Percentiles rank a stretch among this genome's conserved stretches.
These are phyloP conservation scores for Amauroascus niger DNA, from an alignment of 2,329 filamentous ascomycete genomes.

Conservation along the genomic window DNA sequence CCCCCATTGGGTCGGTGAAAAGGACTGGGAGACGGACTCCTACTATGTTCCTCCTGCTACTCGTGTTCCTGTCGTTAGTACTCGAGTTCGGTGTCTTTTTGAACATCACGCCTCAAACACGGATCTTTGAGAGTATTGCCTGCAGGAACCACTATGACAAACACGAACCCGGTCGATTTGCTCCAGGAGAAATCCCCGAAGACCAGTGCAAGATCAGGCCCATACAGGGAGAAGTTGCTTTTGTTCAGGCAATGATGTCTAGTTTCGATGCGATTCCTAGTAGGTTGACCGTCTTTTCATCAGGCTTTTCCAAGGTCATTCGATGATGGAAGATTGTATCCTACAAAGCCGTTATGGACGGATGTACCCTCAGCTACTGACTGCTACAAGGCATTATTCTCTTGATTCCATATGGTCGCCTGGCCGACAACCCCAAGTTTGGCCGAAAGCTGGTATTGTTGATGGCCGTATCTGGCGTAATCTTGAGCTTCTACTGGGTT, in stretches of 20 bases:
- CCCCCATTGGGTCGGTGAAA: not conserved
- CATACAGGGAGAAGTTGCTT: slow-evolving; percentile 42
- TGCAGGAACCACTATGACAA: slow-evolving; percentile 39
- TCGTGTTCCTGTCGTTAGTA: slow-evolving; percentile 7
- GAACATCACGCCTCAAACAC: slow-evolving; percentile 25
- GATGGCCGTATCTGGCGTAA: slow-evolving; percentile 36
- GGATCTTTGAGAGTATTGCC: slow-evolving; percentile 42
- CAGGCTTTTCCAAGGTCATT: not conserved
- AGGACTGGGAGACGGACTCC: slow-evolving; percentile 10
- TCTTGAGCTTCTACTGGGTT: slow-evolving; percentile 27
- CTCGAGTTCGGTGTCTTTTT: slow-evolving; percentile 15
- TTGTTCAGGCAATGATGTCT: slow-evolving; percentile 43
- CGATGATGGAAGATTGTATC: not conserved
- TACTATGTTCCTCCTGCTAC: slow-evolving; percentile 11
- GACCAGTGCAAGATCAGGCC: slow-evolving; percentile 42
- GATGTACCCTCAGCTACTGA: not conserved
- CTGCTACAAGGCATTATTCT: slow-evolving; percentile 33
- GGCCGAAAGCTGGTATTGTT: slow-evolving; percentile 40
- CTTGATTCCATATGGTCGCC: slow-evolving; percentile 42
- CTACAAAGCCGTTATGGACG: too few relatives aligned
- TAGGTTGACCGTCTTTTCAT: slow-evolving; percentile 21
- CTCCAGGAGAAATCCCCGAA: slow-evolving; percentile 38
- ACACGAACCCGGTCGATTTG: slow-evolving; percentile 37
- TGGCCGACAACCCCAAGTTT: slow-evolving; percentile 36
- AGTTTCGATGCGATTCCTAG: slow-evolving; percentile 39